A percentile compares a stretch with the other conserved stretches of the same genome.
phyloP scores from a whole-genome alignment of 345 rosid species.

The Turritis glabra region DNA sequence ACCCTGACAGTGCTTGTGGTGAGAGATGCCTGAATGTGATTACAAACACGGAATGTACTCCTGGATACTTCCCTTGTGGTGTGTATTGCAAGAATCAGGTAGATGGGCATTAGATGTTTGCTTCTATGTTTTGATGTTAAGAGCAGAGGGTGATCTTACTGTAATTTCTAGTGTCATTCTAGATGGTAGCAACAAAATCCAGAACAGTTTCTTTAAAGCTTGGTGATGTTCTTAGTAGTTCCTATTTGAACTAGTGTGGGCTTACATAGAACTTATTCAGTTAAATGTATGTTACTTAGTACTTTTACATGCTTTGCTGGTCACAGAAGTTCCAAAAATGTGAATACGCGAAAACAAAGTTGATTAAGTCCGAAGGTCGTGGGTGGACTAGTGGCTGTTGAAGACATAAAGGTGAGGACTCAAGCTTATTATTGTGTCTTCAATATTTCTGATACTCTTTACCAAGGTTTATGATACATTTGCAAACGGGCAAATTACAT shows the following conservation, averaged over 20 bases:
- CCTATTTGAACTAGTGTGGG: not conserved
- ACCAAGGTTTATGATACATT: not conserved
- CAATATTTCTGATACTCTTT: not conserved
- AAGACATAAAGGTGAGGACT: constrained; percentile 68
- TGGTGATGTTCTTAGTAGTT: not conserved
- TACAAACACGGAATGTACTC: constrained; percentile 90
- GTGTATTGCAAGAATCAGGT: constrained; percentile 88
- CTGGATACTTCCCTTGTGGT: constrained; percentile 77
- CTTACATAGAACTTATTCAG: not conserved
- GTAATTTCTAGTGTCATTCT: not conserved
- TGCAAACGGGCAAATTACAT: not conserved
- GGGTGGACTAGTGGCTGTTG: constrained; percentile 89
- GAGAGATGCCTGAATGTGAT: constrained; percentile 85
- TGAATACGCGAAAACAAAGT: constrained; percentile 74
- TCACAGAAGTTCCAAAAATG: constrained; percentile 81
- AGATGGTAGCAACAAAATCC: not conserved
- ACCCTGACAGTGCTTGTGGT: constrained; percentile 81
- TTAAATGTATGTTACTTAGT: constrained; percentile 12
- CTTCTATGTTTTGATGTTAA: not conserved
- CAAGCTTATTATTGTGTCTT: constrained; percentile 2
- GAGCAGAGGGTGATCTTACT: not conserved
- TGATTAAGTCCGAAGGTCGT: constrained; percentile 75
- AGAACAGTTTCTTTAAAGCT: not conserved
- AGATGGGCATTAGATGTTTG: not conserved
- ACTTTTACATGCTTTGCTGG: not conserved